Evolutionary conservation across 192 early-diverging fungal species (phyloP).

Genomic region (Coemansia sp.): DNA sequence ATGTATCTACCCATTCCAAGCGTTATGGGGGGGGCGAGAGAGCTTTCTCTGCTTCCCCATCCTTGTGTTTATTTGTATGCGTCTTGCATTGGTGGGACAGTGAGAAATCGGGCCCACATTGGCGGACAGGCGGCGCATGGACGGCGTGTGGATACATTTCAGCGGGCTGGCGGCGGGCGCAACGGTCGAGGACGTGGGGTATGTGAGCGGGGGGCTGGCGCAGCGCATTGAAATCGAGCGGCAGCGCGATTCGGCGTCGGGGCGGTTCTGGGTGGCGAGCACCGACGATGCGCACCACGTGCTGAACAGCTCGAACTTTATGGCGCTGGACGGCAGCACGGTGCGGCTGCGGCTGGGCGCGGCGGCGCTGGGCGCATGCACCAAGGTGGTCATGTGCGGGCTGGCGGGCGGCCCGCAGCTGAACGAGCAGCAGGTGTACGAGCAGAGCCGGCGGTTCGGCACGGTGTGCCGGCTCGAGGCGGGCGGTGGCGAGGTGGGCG

Average conservation of each 20-base stretch:
- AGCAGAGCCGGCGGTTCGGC: constrained; percentile 17
- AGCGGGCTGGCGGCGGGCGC: constrained; percentile 11
- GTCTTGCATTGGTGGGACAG: too few relatives aligned
- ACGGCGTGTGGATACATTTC: constrained; percentile 27
- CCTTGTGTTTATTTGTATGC: not conserved
- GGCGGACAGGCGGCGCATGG: constrained; percentile 11
- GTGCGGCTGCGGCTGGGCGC: constrained; percentile 12
- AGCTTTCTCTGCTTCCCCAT: not conserved
- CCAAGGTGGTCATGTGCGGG: constrained; percentile 4
- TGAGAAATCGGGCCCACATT: too few relatives aligned
- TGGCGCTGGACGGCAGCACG: not conserved
- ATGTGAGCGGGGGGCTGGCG: not conserved
- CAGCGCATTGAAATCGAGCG: constrained; percentile 4
- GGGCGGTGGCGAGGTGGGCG: not conserved
- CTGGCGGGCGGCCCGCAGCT: not conserved
- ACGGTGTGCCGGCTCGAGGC: constrained; percentile 10
- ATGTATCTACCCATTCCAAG: too few relatives aligned
- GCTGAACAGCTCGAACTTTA: constrained; percentile 13
- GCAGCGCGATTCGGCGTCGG: not conserved
- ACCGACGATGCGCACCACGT: constrained; percentile 5
- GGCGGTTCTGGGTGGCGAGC: constrained; percentile 5
- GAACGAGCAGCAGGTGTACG: constrained; percentile 9
- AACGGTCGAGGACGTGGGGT: constrained; percentile 2
- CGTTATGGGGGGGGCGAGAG: too few relatives aligned
- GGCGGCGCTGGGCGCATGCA: constrained; percentile 8